Conservation (phyloP, 192 early-diverging fungal species). For the Podila epigama region DNA sequence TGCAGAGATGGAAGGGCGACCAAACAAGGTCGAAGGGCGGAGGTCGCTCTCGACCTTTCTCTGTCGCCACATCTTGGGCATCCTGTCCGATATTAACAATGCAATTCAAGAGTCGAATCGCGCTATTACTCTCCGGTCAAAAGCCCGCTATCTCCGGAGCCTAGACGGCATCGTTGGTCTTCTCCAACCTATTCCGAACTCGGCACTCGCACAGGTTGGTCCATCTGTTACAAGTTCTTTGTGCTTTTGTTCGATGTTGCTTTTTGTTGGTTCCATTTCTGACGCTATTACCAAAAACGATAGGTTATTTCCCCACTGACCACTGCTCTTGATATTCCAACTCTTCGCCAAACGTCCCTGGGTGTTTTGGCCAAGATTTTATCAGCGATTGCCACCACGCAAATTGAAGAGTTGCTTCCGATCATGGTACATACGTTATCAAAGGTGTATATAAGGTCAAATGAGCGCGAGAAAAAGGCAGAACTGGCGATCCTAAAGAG, state of each 20-base stretch:
- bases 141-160: conserved; percentile 27
- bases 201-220: conserved; percentile 7
- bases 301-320: conserved; percentile 32
- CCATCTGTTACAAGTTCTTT: no score
- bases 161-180: conserved; percentile 4
- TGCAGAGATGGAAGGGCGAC: neutral
- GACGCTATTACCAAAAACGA: neutral
- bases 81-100: conserved; percentile 37
- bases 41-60: conserved; percentile 19
- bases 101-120: conserved; percentile 11
- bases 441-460: conserved; percentile 8
- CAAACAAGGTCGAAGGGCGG: neutral
- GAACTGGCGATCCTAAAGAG: conserved; percentile 8
- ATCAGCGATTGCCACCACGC: neutral
- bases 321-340: conserved; percentile 21
- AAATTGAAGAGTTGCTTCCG: conserved; percentile 16
- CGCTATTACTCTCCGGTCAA: conserved; percentile 10
- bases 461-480: neutral
- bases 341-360: conserved; percentile 16
- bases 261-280: neutral
- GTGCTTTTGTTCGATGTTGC: no score
- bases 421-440: conserved; percentile 10
- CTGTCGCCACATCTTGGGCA: conserved; percentile 24
- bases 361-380: conserved; percentile 6
- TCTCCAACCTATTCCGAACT: neutral